Conservation (phyloP, 208 protist genomes). For the Sergeia podlipaevii region DNA sequence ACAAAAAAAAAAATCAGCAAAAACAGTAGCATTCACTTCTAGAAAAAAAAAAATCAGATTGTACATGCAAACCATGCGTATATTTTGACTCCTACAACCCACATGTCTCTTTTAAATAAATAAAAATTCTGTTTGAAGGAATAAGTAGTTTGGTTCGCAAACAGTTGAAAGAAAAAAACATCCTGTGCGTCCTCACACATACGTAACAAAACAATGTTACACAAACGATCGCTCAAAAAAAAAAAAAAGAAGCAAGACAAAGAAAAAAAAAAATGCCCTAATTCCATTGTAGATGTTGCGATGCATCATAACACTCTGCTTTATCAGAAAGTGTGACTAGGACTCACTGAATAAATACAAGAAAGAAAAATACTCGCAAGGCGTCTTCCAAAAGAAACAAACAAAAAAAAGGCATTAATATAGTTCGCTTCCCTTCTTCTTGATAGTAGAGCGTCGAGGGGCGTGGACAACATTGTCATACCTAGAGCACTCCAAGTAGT, state of each 20-base stretch:
- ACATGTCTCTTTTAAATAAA: no score
- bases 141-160: no score
- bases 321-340: background rate
- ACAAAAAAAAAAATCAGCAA: no score
- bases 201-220: conserved; percentile 10
- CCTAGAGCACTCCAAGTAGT: conserved; percentile 68
- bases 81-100: no score
- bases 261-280: background rate
- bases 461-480: conserved; percentile 10
- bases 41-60: no score
- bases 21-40: no score
- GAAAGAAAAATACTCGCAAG: conserved; percentile 8
- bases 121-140: no score
- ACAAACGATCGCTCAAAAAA: conserved; percentile 3
- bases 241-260: background rate
- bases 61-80: no score
- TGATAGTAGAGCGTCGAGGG: background rate
- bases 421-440: no score
- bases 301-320: no score
- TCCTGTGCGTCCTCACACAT: background rate
- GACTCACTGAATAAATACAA: conserved; percentile 7
- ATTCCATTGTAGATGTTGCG: no score
- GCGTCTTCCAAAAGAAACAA: conserved; percentile 12
- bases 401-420: conserved; percentile 9
- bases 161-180: background rate